A percentile compares a stretch with the other conserved stretches of the same genome.
Evolutionary conservation across 176 grass and related monocot genomes (phyloP).

Genomic region (Cenchrus americanus): DNA sequence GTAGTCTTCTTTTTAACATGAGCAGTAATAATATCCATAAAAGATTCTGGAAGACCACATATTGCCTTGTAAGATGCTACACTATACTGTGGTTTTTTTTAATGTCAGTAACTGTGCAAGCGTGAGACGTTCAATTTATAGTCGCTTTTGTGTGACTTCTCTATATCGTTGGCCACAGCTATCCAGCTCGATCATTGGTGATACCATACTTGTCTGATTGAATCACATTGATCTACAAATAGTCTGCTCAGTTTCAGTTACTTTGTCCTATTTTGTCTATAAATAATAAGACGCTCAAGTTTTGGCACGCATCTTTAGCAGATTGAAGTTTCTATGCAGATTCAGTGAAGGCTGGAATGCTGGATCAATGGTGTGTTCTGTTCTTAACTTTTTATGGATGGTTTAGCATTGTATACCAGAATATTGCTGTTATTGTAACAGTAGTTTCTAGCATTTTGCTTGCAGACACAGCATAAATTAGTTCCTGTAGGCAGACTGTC

Average conservation of each 20-base stretch:
- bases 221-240: background rate
- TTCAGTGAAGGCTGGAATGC: background rate
- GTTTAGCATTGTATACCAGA: background rate
- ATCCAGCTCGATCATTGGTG: constrained; percentile 15
- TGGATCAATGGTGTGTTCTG: background rate
- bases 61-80: background rate
- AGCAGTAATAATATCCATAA: constrained; percentile 29
- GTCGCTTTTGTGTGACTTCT: constrained; percentile 8
- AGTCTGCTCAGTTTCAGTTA: background rate
- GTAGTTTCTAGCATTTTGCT: constrained; percentile 10
- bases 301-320: background rate
- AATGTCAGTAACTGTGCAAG: background rate
- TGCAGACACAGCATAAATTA: constrained; percentile 11
- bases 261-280: background rate
- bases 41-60: constrained; percentile 21
- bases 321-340: constrained; percentile 10
- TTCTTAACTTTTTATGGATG: background rate
- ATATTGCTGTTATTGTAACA: background rate
- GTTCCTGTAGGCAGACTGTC: constrained; percentile 3
- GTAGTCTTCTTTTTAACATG: constrained; percentile 27
- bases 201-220: background rate
- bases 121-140: background rate
- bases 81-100: background rate
- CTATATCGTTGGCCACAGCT: background rate
- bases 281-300: constrained; percentile 11